A percentile compares a stretch with the other conserved stretches of the same genome.
These are phyloP conservation scores for Penicillium sp. DNA, from an alignment of 2,329 filamentous ascomycete species.

Conservation along the genomic window DNA sequence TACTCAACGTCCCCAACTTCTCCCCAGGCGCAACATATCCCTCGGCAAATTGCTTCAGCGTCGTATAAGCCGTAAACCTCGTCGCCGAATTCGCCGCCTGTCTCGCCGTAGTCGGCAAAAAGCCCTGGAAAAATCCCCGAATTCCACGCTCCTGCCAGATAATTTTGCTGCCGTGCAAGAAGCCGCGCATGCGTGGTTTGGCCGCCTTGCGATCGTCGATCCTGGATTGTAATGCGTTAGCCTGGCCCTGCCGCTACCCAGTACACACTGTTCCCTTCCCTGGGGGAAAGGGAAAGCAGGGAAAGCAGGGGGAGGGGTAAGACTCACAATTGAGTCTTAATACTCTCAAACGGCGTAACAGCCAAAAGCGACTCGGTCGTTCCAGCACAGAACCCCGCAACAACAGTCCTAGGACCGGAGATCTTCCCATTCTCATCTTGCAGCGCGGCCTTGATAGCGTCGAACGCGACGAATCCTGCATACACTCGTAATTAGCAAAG, in stretches of 20 bases:
- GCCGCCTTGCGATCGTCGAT: slow-evolving; percentile 92
- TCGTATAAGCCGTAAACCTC: slow-evolving; percentile 88
- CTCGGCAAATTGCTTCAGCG: slow-evolving; percentile 86
- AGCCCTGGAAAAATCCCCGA: slow-evolving; percentile 94
- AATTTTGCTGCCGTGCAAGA: slow-evolving; percentile 84
- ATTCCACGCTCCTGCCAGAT: slow-evolving; percentile 88
- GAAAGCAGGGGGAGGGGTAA: slow-evolving; percentile 5
- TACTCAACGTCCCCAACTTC: slow-evolving; percentile 84
- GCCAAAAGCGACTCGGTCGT: slow-evolving; percentile 92
- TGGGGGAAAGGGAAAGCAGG: too few relatives aligned
- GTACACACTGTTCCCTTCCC: too few relatives aligned
- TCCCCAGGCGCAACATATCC: slow-evolving; percentile 92
- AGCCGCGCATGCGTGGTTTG: slow-evolving; percentile 86
- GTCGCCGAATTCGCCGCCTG: slow-evolving; percentile 94
- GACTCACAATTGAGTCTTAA: slow-evolving; percentile 87
- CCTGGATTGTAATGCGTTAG: slow-evolving; percentile 45
- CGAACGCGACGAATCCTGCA: slow-evolving; percentile 88
- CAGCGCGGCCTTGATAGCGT: slow-evolving; percentile 85
- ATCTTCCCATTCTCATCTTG: slow-evolving; percentile 85
- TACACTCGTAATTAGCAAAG: too few relatives aligned
- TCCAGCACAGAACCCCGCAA: slow-evolving; percentile 92
- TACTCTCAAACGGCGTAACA: slow-evolving; percentile 95
- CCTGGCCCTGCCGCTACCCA: too few relatives aligned
- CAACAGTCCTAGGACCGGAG: slow-evolving; percentile 84
- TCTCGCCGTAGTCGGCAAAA: slow-evolving; percentile 89